A percentile compares a stretch with the other conserved stretches of the same genome.
These are phyloP conservation scores for Penicillium janthinellum DNA, from an alignment of 2,329 filamentous ascomycete genomes.

Conservation along the genomic window DNA sequence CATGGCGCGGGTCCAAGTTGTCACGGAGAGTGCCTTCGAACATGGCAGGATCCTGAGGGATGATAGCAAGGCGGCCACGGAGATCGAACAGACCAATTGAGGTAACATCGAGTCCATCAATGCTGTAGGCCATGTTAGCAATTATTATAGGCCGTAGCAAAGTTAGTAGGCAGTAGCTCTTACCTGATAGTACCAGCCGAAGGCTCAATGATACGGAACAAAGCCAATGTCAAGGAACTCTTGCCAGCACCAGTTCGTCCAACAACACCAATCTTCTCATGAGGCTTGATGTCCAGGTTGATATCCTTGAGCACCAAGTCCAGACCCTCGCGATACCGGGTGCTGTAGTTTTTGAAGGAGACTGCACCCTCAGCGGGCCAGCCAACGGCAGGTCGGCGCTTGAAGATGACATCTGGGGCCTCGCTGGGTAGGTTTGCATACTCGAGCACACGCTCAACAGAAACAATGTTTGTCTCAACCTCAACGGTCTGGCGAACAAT, in stretches of 20 bases:
- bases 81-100: constrained; percentile 88
- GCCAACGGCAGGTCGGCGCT: constrained; percentile 80
- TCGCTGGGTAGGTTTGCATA: constrained; percentile 90
- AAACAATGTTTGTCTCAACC: constrained; percentile 99
- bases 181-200: constrained; percentile 71
- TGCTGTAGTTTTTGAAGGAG: constrained; percentile 90
- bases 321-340: constrained; percentile 84
- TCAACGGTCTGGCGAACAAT: constrained; percentile 98
- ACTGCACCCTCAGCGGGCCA: constrained; percentile 92
- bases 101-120: constrained; percentile 87
- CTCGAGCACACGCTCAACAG: constrained; percentile 94
- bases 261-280: constrained; percentile 97
- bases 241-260: constrained; percentile 96
- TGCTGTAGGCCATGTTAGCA: constrained; percentile 52
- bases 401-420: constrained; percentile 89
- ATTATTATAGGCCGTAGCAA: constrained; percentile 14
- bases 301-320: constrained; percentile 93
- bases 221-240: constrained; percentile 84
- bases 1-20: constrained; percentile 91
- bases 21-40: constrained; percentile 93
- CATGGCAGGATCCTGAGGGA: constrained; percentile 93
- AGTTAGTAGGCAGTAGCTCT: constrained; percentile 17
- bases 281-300: constrained; percentile 86
- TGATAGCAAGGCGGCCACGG: constrained; percentile 87
- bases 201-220: constrained; percentile 96